Base-by-base conservation (phyloP, 2,329 filamentous ascomycete species). In the Diplodia mutila region DNA sequence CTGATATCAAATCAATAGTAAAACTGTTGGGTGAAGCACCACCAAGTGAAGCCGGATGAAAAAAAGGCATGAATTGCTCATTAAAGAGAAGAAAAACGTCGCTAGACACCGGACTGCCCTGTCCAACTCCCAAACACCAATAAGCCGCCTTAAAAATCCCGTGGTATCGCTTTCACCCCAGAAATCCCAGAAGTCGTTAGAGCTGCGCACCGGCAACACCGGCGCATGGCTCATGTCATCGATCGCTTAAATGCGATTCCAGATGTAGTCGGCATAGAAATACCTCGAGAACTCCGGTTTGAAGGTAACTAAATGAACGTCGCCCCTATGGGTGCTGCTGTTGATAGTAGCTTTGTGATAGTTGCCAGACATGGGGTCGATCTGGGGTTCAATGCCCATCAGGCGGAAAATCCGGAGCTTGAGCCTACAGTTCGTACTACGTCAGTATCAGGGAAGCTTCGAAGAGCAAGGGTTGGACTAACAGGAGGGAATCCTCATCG, bases 251-350 rank as follows among this genome's bases (percentile, higher is more conserved):
- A 97, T 84, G 34, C 89, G 94, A 74, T 93, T 86, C 95, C 95
- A 99, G 76, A 98, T 96, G 78, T 97, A 97, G 74, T 97, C 96
- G 25, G 94, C 92, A 75, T 97, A 97, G 76, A 96, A 97, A 78
- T 91, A 94, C 70, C 90, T 86, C 68, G 92, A 94, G 78, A 97
- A 94, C 81, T 95, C 97, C 73, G 91, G 89, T 74, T 98, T 94
- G 78, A 99, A 89, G 75, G 97, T 97, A 69, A 99, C 90, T 61
- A 98, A 92, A 77, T 97, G 92, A 63, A 98, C 93, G 77, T 98
- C 94, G 9, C 93, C 94, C 82, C 93, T 94, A 71, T 88, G 86
- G 69, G 90, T 89, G 76, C 97, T 97, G 77, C 97, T 97, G 70
- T 93, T 85, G 71, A 98, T 90, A 21, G 97, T 87, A 1, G 94